Evolutionary conservation across 1,139 yeast species (phyloP).

Genomic region (Scheffersomyces stambukii): DNA sequence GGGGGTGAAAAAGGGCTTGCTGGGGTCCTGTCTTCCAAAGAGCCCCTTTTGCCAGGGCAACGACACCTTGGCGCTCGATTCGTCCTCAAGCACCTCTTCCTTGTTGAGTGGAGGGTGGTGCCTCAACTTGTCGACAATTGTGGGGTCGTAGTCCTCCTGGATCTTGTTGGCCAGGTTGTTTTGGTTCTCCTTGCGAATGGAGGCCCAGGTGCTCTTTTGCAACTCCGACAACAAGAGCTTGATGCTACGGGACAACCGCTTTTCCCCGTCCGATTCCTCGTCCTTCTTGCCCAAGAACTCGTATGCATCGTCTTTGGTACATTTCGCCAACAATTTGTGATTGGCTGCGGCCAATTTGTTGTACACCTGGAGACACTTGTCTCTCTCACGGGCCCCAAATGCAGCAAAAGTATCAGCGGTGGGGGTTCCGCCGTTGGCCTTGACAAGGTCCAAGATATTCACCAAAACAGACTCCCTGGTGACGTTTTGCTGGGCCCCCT

Average conservation of each 20-base stretch:
- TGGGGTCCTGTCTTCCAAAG: conserved; percentile 74
- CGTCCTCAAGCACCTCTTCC: conserved; percentile 55
- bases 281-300: conserved; percentile 32
- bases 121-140: conserved; percentile 54
- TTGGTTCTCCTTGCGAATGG: conserved; percentile 38
- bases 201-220: conserved; percentile 47
- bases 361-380: conserved; percentile 31
- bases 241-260: conserved; percentile 41
- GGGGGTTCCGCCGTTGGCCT: conserved; percentile 22
- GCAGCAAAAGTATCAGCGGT: conserved; percentile 19
- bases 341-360: conserved; percentile 22
- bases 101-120: conserved; percentile 47
- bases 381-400: conserved; percentile 21
- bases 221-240: conserved; percentile 55
- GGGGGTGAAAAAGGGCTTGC: conserved; percentile 87
- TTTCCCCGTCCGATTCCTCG: conserved; percentile 31
- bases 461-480: conserved; percentile 46
- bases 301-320: conserved; percentile 15
- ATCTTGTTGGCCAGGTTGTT: conserved; percentile 28
- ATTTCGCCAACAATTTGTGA: conserved; percentile 22
- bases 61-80: conserved; percentile 41
- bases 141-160: conserved; percentile 15
- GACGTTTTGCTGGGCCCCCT: conserved; percentile 34
- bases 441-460: conserved; percentile 24
- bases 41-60: conserved; percentile 76